Evolutionary conservation across 2,329 filamentous ascomycete genomes (phyloP).

Genomic region (Monosporascus sp.): DNA sequence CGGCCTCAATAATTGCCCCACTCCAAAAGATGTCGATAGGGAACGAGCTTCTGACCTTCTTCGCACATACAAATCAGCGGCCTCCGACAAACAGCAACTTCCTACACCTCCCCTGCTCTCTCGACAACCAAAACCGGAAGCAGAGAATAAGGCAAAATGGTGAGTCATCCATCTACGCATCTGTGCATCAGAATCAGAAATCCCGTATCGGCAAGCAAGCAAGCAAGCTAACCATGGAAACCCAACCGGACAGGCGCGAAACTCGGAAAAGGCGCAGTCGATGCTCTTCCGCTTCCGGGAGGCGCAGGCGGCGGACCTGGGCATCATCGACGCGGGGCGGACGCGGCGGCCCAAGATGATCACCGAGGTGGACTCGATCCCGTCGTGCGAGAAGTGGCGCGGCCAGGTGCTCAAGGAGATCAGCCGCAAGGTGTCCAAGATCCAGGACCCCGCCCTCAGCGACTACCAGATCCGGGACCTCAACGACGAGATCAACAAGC

Average conservation of each 20-base stretch:
- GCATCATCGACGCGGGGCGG: slow-evolving; percentile 89
- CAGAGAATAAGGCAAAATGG: slow-evolving; percentile 19
- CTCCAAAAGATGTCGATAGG: background rate
- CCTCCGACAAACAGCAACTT: background rate
- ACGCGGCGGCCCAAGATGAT: slow-evolving; percentile 88
- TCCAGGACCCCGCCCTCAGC: slow-evolving; percentile 85
- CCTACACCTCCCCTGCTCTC: background rate
- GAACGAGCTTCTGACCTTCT: background rate
- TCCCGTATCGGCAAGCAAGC: background rate
- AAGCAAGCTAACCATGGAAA: background rate
- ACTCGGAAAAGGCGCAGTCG: slow-evolving; percentile 97
- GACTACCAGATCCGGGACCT: slow-evolving; percentile 97
- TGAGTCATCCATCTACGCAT: slow-evolving; percentile 4
- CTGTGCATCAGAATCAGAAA: background rate
- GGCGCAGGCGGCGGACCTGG: slow-evolving; percentile 90
- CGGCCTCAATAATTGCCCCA: background rate
- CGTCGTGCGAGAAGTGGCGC: slow-evolving; percentile 93
- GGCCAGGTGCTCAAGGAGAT: slow-evolving; percentile 97
- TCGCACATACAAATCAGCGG: background rate
- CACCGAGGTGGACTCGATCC: slow-evolving; percentile 78
- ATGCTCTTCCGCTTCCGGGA: slow-evolving; percentile 99
- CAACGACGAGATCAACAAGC: slow-evolving; percentile 98
- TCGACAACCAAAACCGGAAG: background rate
- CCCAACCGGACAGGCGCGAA: slow-evolving; percentile 63
- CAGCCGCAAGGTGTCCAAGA: slow-evolving; percentile 90